phyloP scores from a whole-genome alignment of 257 asterid species.

The Lycium ferocissimum region DNA sequence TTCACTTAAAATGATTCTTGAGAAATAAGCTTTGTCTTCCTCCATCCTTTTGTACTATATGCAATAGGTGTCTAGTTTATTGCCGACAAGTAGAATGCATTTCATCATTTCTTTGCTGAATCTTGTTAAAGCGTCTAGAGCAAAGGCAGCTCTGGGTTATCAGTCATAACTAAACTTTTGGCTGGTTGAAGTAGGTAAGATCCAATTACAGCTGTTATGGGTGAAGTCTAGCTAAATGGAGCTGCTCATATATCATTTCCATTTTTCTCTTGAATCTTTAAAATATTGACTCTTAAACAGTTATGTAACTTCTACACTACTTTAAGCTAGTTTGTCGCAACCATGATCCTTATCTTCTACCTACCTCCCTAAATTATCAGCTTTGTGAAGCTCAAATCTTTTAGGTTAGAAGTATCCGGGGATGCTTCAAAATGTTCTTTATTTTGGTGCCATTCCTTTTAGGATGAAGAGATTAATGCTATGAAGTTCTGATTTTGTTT shows the following conservation, averaged over 20 bases:
- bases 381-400: background rate
- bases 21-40: background rate
- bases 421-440: conserved; percentile 23
- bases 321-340: background rate
- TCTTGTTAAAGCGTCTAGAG: conserved; percentile 22
- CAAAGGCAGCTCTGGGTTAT: background rate
- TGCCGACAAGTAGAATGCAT: background rate
- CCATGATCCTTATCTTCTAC: background rate
- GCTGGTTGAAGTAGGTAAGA: background rate
- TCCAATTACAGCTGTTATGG: background rate
- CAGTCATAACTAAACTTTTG: background rate
- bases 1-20: background rate
- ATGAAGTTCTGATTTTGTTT: conserved; percentile 17
- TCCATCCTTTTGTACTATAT: background rate
- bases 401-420: background rate
- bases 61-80: background rate
- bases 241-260: background rate
- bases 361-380: background rate
- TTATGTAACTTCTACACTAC: background rate
- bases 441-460: background rate
- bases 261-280: background rate
- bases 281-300: background rate
- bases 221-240: background rate
- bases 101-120: background rate
- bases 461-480: conserved; percentile 5